These are phyloP conservation scores for Boletus sp. DNA, from an alignment of 1,284 basidiomycete genomes.

Conservation along the genomic window DNA sequence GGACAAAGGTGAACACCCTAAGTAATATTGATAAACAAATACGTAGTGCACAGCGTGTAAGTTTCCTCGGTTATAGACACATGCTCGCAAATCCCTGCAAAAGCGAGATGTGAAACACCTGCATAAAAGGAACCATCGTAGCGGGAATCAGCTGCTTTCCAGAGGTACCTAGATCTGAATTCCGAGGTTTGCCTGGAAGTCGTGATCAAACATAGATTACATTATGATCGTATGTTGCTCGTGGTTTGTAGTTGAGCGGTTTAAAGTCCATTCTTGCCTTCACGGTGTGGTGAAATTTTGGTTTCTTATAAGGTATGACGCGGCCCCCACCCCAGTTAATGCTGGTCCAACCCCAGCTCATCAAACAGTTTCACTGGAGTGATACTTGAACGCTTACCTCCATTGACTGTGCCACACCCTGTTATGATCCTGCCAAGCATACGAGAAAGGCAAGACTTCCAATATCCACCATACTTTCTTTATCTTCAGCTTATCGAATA, in stretches of 20 bases:
- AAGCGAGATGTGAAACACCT: too few relatives aligned
- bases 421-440: conserved; percentile 28
- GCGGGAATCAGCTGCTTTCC: background rate
- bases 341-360: conserved; percentile 10
- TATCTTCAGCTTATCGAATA: conserved; percentile 24
- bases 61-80: too few relatives aligned
- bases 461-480: conserved; percentile 30
- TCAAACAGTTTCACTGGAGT: conserved; percentile 1
- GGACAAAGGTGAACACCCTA: too few relatives aligned
- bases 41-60: too few relatives aligned
- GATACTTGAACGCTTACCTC: conserved; percentile 21
- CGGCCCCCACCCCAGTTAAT: conserved; percentile 32
- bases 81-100: too few relatives aligned
- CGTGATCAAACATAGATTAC: conserved; percentile 28
- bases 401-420: conserved; percentile 27
- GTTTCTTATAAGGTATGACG: conserved; percentile 22
- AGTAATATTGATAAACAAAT: too few relatives aligned
- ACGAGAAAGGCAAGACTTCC: conserved; percentile 26
- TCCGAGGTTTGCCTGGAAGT: background rate
- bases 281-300: conserved; percentile 32
- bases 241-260: conserved; percentile 27
- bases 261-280: conserved; percentile 28
- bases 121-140: too few relatives aligned
- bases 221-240: conserved; percentile 20
- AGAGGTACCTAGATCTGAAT: background rate